Evolutionary conservation across 805 yeast genomes (phyloP), one percentile per base, ranked within the genome.

Genomic region (Candida insectorum): DNA sequence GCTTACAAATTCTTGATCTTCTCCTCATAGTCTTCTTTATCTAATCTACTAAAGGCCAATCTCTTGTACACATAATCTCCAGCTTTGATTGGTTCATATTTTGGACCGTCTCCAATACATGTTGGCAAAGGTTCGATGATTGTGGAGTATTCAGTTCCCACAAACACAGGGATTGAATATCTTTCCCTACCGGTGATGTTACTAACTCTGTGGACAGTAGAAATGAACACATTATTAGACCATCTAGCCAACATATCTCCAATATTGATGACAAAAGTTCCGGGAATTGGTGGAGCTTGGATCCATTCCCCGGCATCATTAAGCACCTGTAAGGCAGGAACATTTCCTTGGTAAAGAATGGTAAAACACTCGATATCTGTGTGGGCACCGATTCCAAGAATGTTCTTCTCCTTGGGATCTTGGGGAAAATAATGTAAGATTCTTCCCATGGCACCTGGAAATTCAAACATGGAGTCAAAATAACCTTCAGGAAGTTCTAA

Each of bases 211-310:
- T 40, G 44, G 10, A 40, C 40, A 12, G 44, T 40, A 3, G 44
- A 40, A 16, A 31, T 40, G 16, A 40, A 40, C 3, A 34, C 39
- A 31, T 40, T 41, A 26, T 40, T 40, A 3, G 44, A 40, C 44
- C 44, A 40, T 28, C 44, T 30, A 4, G 41, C 39, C 29, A 40
- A 34, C 41, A 40, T 36, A 36, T 40, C 44, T 7, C 44, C 44
- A 22, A 40, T 36, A 31, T 40, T 40, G 18, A 40, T 30, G 4
- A 40, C 44, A 33, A 40, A 33, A 4, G 44, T 33, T 6, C 30
- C 33, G 18, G 27, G 33, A 16, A 40, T 22, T 8, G 44, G 44
- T 11, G 39, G 29, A 16, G 44, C 41, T 24, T 35, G 24, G 8
- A 40, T 36, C 41, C 40, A 40, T 26, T 36, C 36, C 4, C 44